Evolutionary conservation across 2,329 filamentous ascomycete genomes (phyloP), one percentile per base, ranked within the genome.

Genomic region (Elsinoe necatrix): DNA sequence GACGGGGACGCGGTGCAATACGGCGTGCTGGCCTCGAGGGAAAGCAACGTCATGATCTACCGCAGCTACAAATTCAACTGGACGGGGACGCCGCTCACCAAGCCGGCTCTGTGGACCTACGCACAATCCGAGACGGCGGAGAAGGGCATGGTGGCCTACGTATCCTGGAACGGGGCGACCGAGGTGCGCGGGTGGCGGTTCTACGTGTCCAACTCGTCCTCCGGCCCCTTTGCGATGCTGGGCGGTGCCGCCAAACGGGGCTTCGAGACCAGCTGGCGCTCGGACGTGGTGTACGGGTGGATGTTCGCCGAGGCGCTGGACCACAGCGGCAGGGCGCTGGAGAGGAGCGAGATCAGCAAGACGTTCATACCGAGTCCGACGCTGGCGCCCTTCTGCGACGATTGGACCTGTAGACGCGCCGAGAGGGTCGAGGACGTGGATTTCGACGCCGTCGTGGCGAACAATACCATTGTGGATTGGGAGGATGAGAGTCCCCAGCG

Each of bases 1-100:
- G 72, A 76, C n/a, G 80, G 80, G 7, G 66, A 72, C 7, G 65
- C 76, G 2, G 68, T 83, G 16, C 80, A 80, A 70, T 77, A 82
- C 58, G 72, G 69, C 4, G 77, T 78, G 62, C 69, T 80, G 62
- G 73, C 62, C 47, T 59, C 67, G 65, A 57, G 64, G 66, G 62
- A 65, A 65, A 63, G 66, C 47, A 68, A 62, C 62, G 73, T 78
- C 2, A 73, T 77, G 62, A 80, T 76, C 54, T 84, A 83, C 62
- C 75, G 80, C 29, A 75, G 74, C 1, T 77, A 77, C 65, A 79
- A 78, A 62, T 76, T 72, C 60, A 69, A 75, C 56, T 84, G 80
- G 78, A 72, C 72, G 2, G 78, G 76, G 0, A 64, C 69, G 9
- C 78, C 79, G 1, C 50, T 66, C 0, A 69, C 66, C n/a, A 75